phyloP scores from a whole-genome alignment of 2,329 filamentous ascomycete genomes.

The Biscogniauxia mediterranea region DNA sequence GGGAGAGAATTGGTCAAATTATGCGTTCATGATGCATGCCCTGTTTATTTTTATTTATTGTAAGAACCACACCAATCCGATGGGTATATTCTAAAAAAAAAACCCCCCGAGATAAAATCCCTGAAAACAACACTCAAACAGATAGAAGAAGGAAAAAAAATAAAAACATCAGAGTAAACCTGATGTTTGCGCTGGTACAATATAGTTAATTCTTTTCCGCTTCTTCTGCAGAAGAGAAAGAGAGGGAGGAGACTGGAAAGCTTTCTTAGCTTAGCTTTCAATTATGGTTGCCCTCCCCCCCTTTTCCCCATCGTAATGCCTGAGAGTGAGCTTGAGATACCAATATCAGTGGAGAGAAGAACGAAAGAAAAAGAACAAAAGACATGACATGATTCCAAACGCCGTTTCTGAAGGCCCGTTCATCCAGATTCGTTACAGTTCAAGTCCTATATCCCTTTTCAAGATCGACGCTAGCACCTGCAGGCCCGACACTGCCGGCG shows the following conservation, averaged over 20 bases:
- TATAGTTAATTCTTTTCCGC: too few species aligned
- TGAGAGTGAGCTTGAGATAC: background rate
- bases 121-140: too few species aligned
- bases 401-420: background rate
- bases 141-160: too few species aligned
- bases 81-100: background rate
- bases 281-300: too few species aligned
- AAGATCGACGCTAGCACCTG: slow-evolving; percentile 53
- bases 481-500: slow-evolving; percentile 50
- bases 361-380: too few species aligned
- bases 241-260: too few species aligned
- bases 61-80: background rate
- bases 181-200: too few species aligned
- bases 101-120: too few species aligned
- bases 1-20: background rate
- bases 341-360: background rate
- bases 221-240: too few species aligned
- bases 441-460: slow-evolving; percentile 48
- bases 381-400: background rate
- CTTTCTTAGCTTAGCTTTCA: too few species aligned
- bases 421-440: slow-evolving; percentile 32
- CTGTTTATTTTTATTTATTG: background rate
- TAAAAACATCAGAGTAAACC: too few species aligned
- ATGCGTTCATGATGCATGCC: background rate
- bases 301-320: too few species aligned